Percentiles rank a stretch among this genome's conserved stretches.
Conservation (phyloP, 2,329 filamentous ascomycete genomes). For the Xylariaceae sp. region DNA sequence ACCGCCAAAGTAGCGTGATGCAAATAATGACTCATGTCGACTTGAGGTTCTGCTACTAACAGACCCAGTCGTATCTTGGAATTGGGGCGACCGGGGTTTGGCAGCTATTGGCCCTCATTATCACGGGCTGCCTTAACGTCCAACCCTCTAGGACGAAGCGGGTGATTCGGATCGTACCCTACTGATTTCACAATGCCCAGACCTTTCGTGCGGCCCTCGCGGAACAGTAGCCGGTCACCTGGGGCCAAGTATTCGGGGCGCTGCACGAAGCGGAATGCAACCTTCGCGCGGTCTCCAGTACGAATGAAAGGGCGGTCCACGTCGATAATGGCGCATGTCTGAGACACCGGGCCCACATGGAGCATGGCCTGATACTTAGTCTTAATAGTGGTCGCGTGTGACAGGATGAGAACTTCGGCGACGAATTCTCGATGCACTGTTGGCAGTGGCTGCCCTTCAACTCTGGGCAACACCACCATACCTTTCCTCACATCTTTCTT, state of each 20-base stretch:
- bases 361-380: constrained; percentile 97
- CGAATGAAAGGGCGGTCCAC: constrained; percentile 95
- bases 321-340: constrained; percentile 96
- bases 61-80: too few relatives aligned
- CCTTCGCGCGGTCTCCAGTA: constrained; percentile 87
- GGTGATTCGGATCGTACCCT: constrained; percentile 71
- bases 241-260: constrained; percentile 86
- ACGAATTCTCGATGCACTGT: constrained; percentile 75
- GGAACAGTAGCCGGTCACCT: constrained; percentile 85
- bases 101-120: too few relatives aligned
- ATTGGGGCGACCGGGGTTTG: too few relatives aligned
- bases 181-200: constrained; percentile 90
- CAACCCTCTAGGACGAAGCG: too few relatives aligned
- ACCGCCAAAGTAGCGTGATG: too few relatives aligned
- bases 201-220: constrained; percentile 92
- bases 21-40: too few relatives aligned
- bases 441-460: constrained; percentile 64
- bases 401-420: constrained; percentile 87
- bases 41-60: too few relatives aligned
- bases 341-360: constrained; percentile 89
- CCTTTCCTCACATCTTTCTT: constrained; percentile 94
- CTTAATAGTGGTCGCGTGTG: constrained; percentile 95
- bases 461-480: constrained; percentile 90
- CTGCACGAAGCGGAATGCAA: constrained; percentile 93
- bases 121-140: too few relatives aligned